Evolutionary conservation across 768 basidiomycete species (phyloP).

Genomic region (Pulveroboletus sp.): DNA sequence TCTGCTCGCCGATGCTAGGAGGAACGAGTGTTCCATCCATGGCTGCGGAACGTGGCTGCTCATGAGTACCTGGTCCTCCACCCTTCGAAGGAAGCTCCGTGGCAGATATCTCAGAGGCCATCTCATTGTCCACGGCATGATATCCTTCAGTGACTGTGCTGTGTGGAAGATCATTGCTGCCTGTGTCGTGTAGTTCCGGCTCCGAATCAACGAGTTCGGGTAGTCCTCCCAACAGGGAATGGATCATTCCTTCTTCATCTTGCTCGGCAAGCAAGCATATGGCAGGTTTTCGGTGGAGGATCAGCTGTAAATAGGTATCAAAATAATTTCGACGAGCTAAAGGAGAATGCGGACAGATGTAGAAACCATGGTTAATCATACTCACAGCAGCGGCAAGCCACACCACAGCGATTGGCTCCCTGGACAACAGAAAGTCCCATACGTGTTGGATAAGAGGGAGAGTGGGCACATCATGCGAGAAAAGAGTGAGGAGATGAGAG

Average conservation of each 20-base stretch:
- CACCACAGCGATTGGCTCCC: constrained; percentile 77
- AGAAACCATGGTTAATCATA: constrained; percentile 8
- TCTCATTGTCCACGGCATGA: background rate
- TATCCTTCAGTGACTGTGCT: background rate
- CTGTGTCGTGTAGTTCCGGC: background rate
- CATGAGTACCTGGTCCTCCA: background rate
- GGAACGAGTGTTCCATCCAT: background rate
- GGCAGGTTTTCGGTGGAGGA: constrained; percentile 69
- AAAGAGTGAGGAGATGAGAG: constrained; percentile 86
- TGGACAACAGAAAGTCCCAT: constrained; percentile 84
- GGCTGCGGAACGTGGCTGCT: background rate
- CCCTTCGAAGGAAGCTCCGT: background rate
- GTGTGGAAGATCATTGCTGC: background rate
- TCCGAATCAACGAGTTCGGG: constrained; percentile 43
- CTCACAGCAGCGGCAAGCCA: constrained; percentile 84
- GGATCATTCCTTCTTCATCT: constrained; percentile 81
- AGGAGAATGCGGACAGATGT: background rate
- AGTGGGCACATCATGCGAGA: constrained; percentile 90
- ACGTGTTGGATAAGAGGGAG: constrained; percentile 88
- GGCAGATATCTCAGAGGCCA: background rate
- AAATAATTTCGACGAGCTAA: background rate
- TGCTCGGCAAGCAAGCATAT: constrained; percentile 59
- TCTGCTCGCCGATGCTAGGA: background rate
- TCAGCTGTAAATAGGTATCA: constrained; percentile 47
- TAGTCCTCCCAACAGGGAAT: constrained; percentile 66